phyloP scores from a whole-genome alignment of 2,329 filamentous ascomycete species.

The Calonectria pauciramosa region DNA sequence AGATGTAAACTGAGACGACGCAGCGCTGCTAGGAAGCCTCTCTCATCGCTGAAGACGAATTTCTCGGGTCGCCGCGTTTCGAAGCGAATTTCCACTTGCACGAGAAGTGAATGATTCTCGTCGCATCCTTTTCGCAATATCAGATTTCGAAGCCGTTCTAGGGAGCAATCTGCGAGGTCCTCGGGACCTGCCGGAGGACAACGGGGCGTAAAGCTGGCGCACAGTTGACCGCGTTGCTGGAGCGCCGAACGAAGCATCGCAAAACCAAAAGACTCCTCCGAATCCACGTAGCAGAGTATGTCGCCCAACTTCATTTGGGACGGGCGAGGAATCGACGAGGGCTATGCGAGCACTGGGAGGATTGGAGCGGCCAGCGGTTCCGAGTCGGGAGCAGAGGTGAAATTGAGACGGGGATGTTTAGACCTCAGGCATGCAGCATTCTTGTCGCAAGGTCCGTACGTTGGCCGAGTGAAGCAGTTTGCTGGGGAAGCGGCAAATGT shows the following conservation, averaged over 20 bases:
- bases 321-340: not conserved
- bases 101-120: not conserved
- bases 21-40: not conserved
- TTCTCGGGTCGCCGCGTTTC: not conserved
- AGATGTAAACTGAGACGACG: not conserved
- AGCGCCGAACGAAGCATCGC: not conserved
- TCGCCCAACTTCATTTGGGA: not conserved
- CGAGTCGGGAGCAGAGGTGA: not conserved
- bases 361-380: not conserved
- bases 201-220: not conserved
- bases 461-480: not conserved
- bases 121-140: not conserved
- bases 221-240: not conserved
- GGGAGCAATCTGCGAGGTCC: not conserved
- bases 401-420: not conserved
- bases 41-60: not conserved
- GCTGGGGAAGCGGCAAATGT: not conserved
- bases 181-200: not conserved
- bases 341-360: not conserved
- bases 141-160: not conserved
- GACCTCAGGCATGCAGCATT: not conserved
- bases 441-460: no score
- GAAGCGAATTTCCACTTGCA: not conserved
- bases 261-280: not conserved
- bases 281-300: not conserved